Evolutionary conservation across 2,329 filamentous ascomycete species (phyloP), one percentile per base, ranked within the genome.

Genomic region (Blumeria graminis): DNA sequence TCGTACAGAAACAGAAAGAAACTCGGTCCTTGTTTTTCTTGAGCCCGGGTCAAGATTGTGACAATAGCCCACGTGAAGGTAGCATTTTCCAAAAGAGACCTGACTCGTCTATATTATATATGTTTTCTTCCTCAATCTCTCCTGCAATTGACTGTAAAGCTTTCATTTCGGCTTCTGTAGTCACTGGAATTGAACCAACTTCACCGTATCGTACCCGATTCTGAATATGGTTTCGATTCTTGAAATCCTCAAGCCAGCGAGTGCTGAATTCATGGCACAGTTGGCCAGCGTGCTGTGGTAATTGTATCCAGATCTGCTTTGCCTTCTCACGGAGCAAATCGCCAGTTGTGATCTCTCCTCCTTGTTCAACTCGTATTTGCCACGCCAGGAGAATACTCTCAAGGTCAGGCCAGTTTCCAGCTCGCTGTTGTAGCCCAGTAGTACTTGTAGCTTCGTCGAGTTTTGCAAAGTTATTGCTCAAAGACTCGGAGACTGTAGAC

Each of bases 1-100:
- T 56, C 4, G 4, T n/a, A 48, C 22, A 46, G 35, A 48, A 13
- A 14, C 22, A 18, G 16, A 56, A 9, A 48, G 55, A 46, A 5
- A 56, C 28, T 5, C 55, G 14, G 6, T 18, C 7, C 13, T 56
- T 56, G 35, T 46, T 32, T 34, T 45, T 41, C 39, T 56, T 56
- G 32, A 32, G 7, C 6, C 55, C 32, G 14, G 16, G 38, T n/a
- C 34, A 8, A 11, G 22, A 13, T 68, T 65, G 8, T 64, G 66
- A 56, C 68, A 66, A 62, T 74, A 71, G 54, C 80, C 69, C 66
- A 11, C 36, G 14, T n/a, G 39, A 46, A 10, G 39, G 9, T 13
- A 48, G 16, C 39, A 28, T 43, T 9, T n/a, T 43, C 55, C 41
- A 56, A 18, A 11, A 56, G 5, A 48, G 43, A 18, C 39, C 55